Base-by-base conservation (phyloP, 768 basidiomycete species). In the Podaxis rugospora region DNA sequence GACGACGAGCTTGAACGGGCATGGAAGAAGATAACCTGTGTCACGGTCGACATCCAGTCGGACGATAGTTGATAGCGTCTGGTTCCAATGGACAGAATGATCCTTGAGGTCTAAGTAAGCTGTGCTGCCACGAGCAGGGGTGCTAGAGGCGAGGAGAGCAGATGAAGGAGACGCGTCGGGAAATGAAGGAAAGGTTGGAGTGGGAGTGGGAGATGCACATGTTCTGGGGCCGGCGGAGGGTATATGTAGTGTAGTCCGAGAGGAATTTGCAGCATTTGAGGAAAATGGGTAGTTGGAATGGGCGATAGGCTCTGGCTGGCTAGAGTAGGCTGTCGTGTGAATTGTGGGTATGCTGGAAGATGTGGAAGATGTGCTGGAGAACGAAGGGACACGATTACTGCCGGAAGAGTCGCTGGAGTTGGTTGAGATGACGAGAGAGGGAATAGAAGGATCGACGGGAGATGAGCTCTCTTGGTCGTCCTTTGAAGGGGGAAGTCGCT, bases 1-100 rank as follows among this genome's bases (percentile, higher is more conserved):
- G 36, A 91, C 81, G 25, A 83, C 78, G 3, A 93, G 76, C 71
- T 87, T 90, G 61, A 90, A 79, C 10, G 83, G 82, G 66, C 78
- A 83, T n/a, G 80, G 79, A 44, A 81, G 72, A 3, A 93, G 75
- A 23, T 83, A 78, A 0, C 72, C 66, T 0, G 77, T 74, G 57
- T 78, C 76, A 50, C 86, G 78, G 51, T 85, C 81, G 6, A 92
- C 77, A 62, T 83, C 81, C 71, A 82, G 72, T 62, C 87, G 83
- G 13, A 91, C 78, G 2, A 83, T 73, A 4, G 85, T 78, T 39
- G 81, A 77, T 18, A 92, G 75, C 0, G 76, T 72, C 55, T 85
- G 79, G 5, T 82, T 80, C 88, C 88, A 93, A 9, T 71, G 69
- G 11, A 87, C 84, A 6, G 78, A 79, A 66, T 92, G 90, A 32